A percentile compares a stretch with the other conserved stretches of the same genome.
Conservation (phyloP, 2,329 filamentous ascomycete species). For the Alternaria sp. region DNA sequence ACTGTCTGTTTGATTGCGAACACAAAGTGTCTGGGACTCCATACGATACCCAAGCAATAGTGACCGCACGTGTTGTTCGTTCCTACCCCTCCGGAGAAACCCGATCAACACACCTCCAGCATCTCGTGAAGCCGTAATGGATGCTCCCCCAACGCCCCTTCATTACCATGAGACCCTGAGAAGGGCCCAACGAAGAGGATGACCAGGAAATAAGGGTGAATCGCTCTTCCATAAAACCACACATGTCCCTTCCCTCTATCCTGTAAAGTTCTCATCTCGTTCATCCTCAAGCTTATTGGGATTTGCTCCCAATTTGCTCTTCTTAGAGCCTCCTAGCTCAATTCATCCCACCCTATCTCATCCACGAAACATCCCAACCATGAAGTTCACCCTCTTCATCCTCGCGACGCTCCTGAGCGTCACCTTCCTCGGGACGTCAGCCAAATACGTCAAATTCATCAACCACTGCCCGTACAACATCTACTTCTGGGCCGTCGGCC, state of each 20-base stretch:
- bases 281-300: not conserved
- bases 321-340: not conserved
- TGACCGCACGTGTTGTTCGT: not conserved
- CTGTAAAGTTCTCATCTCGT: not conserved
- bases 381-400: not conserved
- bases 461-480: conserved; percentile 33
- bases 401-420: not conserved
- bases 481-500: conserved; percentile 30
- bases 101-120: not conserved
- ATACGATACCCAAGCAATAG: not conserved
- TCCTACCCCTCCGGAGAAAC: not conserved
- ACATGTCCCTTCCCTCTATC: not conserved
- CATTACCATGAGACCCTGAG: not conserved
- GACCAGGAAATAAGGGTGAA: not conserved
- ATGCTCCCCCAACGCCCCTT: not conserved
- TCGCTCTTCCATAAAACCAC: not conserved
- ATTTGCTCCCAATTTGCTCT: not conserved
- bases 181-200: not conserved
- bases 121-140: not conserved
- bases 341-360: not conserved
- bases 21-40: not conserved
- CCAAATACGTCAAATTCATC: conserved; percentile 17
- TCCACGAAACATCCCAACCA: not conserved
- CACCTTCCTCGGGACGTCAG: not conserved
- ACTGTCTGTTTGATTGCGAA: not conserved